Evolutionary conservation across 164 flowering plant genomes (phyloP).

Genomic region (Piper betle): DNA sequence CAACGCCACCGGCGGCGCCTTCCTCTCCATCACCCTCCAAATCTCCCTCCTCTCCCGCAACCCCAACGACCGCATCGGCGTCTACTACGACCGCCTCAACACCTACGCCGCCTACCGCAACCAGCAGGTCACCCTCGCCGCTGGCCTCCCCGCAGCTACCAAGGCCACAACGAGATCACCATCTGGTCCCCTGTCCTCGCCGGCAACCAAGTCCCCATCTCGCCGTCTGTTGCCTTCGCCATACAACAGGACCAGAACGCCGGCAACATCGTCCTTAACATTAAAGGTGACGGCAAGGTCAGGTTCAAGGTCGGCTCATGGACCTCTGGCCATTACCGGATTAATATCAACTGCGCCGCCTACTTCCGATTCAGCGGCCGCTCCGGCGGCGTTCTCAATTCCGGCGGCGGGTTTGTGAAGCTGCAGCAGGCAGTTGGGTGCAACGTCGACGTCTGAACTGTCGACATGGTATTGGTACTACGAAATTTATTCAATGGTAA

Average conservation of each 20-base stretch:
- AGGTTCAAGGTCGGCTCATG: constrained; percentile 12
- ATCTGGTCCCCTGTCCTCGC: constrained; percentile 7
- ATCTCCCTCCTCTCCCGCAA: constrained; percentile 7
- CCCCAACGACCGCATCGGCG: constrained; percentile 13
- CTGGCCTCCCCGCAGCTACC: constrained; percentile 3
- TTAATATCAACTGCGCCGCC: constrained; percentile 8
- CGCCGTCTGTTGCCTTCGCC: constrained; percentile 5
- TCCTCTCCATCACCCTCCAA: constrained; percentile 6
- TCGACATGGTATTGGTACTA: too few relatives aligned
- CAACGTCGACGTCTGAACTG: constrained; percentile 3
- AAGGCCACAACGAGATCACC: constrained; percentile 7
- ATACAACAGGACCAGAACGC: constrained; percentile 2
- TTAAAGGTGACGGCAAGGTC: constrained; percentile 4
- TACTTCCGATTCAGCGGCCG: neutral
- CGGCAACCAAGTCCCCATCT: constrained; percentile 6
- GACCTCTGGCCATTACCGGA: constrained; percentile 9
- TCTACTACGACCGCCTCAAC: constrained; percentile 11
- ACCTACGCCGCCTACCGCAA: constrained; percentile 7
- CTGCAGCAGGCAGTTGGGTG: constrained; percentile 3
- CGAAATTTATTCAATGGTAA: too few relatives aligned
- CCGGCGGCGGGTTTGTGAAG: neutral
- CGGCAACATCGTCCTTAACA: neutral
- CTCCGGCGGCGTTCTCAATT: too few relatives aligned
- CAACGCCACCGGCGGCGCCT: constrained; percentile 6
- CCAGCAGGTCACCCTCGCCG: constrained; percentile 12